Conservation (phyloP, 495 filamentous ascomycete species). For the Mytilinidion resinicola region DNA sequence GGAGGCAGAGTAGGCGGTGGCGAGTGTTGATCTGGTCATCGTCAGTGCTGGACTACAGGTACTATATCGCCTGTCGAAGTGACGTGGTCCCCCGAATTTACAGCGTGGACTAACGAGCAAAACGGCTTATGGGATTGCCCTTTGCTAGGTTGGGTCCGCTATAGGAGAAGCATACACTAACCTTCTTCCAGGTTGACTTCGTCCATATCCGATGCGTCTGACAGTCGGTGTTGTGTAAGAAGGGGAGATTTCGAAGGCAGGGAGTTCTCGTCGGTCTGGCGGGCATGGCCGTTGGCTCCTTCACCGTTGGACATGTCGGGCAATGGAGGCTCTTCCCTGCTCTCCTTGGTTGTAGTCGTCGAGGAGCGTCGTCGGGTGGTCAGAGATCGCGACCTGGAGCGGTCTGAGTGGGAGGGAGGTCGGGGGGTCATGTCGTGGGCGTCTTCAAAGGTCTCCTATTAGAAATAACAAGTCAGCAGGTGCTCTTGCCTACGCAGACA, state of each 20-base stretch:
- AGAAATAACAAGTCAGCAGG: constrained; percentile 5
- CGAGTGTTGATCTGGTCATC: background rate
- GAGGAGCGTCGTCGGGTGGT: constrained; percentile 13
- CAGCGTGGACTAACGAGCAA: background rate
- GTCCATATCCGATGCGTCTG: constrained; percentile 27
- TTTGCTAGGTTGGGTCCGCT: background rate
- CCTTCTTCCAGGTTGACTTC: constrained; percentile 30
- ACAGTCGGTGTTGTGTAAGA: constrained; percentile 24
- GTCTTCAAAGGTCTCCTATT: constrained; percentile 28
- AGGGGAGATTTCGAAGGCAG: constrained; percentile 15
- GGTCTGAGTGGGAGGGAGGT: constrained; percentile 21
- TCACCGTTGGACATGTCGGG: constrained; percentile 12
- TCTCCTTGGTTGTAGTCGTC: constrained; percentile 10
- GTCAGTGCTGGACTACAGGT: background rate
- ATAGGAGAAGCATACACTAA: background rate
- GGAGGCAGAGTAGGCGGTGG: constrained; percentile 12
- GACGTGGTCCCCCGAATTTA: background rate
- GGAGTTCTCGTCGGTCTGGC: constrained; percentile 1
- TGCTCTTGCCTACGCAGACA: background rate
- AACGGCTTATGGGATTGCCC: background rate
- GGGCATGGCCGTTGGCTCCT: background rate
- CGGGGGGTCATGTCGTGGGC: constrained; percentile 25
- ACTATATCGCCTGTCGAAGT: background rate
- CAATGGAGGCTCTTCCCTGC: constrained; percentile 14
- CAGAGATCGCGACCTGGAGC: constrained; percentile 22